phyloP scores from a whole-genome alignment of 2,329 filamentous ascomycete species.

The Diaporthe sp. region DNA sequence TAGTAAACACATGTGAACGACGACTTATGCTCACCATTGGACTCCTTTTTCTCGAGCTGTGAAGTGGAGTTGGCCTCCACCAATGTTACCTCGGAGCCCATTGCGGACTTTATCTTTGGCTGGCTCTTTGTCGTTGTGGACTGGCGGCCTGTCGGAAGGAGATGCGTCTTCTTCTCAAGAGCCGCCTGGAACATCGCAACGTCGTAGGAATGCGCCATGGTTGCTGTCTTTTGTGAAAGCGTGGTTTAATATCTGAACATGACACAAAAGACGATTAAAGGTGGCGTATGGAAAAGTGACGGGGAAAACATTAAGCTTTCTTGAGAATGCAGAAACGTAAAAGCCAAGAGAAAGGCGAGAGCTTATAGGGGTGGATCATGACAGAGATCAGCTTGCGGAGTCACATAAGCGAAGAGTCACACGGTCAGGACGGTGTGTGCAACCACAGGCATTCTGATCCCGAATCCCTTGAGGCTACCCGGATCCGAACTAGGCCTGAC shows the following conservation, averaged over 20 bases:
- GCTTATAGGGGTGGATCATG: neutral
- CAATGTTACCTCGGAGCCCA: slow-evolving; percentile 11
- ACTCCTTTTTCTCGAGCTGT: neutral
- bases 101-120: neutral
- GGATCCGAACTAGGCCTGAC: neutral
- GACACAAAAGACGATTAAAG: too few relatives aligned
- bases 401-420: neutral
- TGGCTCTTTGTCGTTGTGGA: too few relatives aligned
- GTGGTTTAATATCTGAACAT: neutral
- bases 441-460: neutral
- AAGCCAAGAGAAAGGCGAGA: neutral
- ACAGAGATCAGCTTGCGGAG: neutral
- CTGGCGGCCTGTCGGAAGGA: neutral
- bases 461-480: neutral
- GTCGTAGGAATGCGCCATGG: slow-evolving; percentile 19
- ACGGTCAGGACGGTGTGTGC: neutral
- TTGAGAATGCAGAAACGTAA: neutral
- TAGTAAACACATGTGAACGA: neutral
- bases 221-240: neutral
- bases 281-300: too few relatives aligned
- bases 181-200: slow-evolving; percentile 31
- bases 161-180: slow-evolving; percentile 10
- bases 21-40: neutral
- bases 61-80: neutral
- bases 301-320: neutral